Conservation (phyloP, 805 yeast species). For the Pichia rugopelliculosa region DNA sequence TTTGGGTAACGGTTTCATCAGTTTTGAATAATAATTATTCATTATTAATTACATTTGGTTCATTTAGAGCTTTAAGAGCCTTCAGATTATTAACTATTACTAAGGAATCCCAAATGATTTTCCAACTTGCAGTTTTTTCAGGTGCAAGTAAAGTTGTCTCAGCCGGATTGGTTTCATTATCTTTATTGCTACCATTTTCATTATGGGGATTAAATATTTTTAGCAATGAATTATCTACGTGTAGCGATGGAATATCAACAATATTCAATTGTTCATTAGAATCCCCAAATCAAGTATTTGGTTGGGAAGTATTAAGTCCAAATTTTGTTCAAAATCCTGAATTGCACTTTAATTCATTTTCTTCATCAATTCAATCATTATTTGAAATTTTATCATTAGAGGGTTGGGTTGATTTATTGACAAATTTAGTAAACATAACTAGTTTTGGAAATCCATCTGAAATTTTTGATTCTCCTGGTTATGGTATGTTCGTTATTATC, state of each 20-base stretch:
- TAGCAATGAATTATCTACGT: conserved; percentile 60
- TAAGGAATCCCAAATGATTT: conserved; percentile 65
- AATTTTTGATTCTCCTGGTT: conserved; percentile 52
- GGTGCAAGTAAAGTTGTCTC: conserved; percentile 70
- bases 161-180: conserved; percentile 61
- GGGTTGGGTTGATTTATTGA: conserved; percentile 85
- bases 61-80: conserved; percentile 81
- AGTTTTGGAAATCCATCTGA: conserved; percentile 58
- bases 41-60: conserved; percentile 64
- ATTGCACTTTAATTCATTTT: conserved; percentile 62
- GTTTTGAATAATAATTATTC: conserved; percentile 43
- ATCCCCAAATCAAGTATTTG: conserved; percentile 46
- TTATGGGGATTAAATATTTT: conserved; percentile 88
- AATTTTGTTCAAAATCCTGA: conserved; percentile 56
- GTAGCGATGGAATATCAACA: conserved; percentile 54
- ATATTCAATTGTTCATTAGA: conserved; percentile 53
- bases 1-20: conserved; percentile 74
- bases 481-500: conserved; percentile 65
- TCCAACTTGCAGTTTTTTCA: conserved; percentile 71
- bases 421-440: conserved; percentile 63
- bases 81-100: conserved; percentile 75
- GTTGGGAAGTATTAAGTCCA: conserved; percentile 78
- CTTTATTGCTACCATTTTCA: conserved; percentile 76
- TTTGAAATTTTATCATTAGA: conserved; percentile 85
- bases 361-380: conserved; percentile 56